Percentiles rank a stretch among this genome's conserved stretches.
Conservation (phyloP, 345 rosid species). For the Salix viminalis region DNA sequence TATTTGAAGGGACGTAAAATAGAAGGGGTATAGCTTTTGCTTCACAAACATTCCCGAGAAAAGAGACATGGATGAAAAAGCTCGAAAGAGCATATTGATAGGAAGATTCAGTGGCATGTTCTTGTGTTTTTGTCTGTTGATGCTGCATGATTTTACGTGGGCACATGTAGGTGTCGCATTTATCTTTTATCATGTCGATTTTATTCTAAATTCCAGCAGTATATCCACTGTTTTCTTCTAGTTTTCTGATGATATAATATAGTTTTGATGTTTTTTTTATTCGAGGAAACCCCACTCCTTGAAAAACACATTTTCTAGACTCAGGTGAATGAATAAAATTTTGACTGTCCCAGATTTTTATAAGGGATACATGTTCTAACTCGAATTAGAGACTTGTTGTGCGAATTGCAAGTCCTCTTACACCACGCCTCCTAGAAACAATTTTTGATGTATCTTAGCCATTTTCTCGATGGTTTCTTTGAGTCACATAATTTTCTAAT, state of each 20-base stretch:
- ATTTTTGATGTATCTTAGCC: too few relatives aligned
- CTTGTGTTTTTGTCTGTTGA: not conserved
- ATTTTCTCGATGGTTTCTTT: too few relatives aligned
- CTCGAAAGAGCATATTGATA: conserved; percentile 1
- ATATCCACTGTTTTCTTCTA: too few relatives aligned
- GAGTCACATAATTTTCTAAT: too few relatives aligned
- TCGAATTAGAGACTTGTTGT: too few relatives aligned
- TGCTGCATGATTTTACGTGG: conserved; percentile 30
- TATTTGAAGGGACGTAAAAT: conserved; percentile 14
- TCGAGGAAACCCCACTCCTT: too few relatives aligned
- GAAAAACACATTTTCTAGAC: rapidly evolving
- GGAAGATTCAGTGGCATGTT: conserved; percentile 31
- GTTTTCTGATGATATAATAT: too few relatives aligned
- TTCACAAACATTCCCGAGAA: not conserved
- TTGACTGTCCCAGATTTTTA: rapidly evolving
- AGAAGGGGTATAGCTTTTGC: not conserved
- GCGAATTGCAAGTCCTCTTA: rapidly evolving
- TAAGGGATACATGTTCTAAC: rapidly evolving
- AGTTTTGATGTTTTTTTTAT: too few relatives aligned
- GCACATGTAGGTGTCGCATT: conserved; percentile 10
- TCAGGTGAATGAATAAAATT: rapidly evolving
- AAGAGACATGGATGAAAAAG: not conserved
- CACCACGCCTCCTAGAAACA: too few relatives aligned
- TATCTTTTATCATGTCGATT: too few relatives aligned
- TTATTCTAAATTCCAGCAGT: too few relatives aligned